These are phyloP conservation scores for Eragrostis tef DNA, from an alignment of 202 grass and related monocot species.

Conservation along the genomic window DNA sequence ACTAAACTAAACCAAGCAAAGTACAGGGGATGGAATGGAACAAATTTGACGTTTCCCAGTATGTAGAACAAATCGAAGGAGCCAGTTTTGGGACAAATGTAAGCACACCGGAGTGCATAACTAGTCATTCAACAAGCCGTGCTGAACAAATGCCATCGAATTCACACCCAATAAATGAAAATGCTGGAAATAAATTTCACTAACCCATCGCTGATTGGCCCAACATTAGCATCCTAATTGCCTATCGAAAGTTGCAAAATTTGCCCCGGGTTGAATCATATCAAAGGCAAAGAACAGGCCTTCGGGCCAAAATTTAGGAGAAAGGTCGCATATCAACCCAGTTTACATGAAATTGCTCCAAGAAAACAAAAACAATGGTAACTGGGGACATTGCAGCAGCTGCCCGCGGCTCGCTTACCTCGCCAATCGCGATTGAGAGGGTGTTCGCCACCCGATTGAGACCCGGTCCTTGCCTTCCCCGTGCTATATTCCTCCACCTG, in stretches of 20 bases:
- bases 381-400: not conserved
- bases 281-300: not conserved
- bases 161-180: not conserved
- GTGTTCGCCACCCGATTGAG: not conserved
- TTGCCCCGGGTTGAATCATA: not conserved
- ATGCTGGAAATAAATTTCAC: not conserved
- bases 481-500: too few species aligned
- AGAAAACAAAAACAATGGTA: not conserved
- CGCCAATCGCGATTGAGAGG: not conserved
- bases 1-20: not conserved
- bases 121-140: not conserved
- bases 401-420: constrained; percentile 19
- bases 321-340: not conserved
- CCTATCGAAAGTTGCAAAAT: not conserved
- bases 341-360: not conserved
- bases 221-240: not conserved
- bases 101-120: not conserved
- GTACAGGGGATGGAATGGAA: not conserved
- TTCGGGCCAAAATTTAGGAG: not conserved
- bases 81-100: not conserved
- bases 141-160: not conserved
- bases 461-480: not conserved
- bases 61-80: not conserved
- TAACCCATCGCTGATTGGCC: not conserved
- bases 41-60: not conserved